These are phyloP conservation scores for Monosporascus sp. DNA, from an alignment of 2,329 filamentous ascomycete species.

Conservation along the genomic window DNA sequence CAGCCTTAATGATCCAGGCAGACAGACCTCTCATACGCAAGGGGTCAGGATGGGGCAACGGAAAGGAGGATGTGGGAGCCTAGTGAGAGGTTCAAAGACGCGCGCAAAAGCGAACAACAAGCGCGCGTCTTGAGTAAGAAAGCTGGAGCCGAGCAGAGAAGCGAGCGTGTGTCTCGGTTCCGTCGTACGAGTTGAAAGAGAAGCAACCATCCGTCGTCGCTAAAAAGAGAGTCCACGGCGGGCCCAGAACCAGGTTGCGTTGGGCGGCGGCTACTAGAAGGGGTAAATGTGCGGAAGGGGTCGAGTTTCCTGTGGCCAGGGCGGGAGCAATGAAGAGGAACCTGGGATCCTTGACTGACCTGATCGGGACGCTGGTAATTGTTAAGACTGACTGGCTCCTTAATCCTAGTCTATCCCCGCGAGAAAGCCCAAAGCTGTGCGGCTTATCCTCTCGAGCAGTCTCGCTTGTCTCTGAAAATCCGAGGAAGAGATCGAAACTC, in stretches of 20 bases:
- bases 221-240: constrained; percentile 10
- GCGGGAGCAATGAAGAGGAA: neutral
- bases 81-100: constrained; percentile 24
- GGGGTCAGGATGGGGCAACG: constrained; percentile 14
- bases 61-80: constrained; percentile 14
- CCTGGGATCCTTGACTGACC: neutral
- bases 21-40: constrained; percentile 10
- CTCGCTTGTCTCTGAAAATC: constrained; percentile 10
- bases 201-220: constrained; percentile 13
- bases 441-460: constrained; percentile 8
- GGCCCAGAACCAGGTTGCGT: constrained; percentile 20
- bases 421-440: neutral
- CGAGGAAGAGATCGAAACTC: constrained; percentile 7
- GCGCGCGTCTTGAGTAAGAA: constrained; percentile 29
- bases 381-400: neutral
- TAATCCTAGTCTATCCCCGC: neutral
- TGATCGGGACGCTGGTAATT: neutral
- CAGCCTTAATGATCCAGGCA: constrained; percentile 3
- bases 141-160: constrained; percentile 17
- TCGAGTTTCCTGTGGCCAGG: neutral
- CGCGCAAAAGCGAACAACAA: constrained; percentile 25
- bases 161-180: constrained; percentile 20
- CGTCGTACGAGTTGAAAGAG: constrained; percentile 17
- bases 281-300: neutral
- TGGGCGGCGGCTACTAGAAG: constrained; percentile 3